A percentile compares a stretch with the other conserved stretches of the same genome.
These are phyloP conservation scores for Jackrogersella minutella DNA, from an alignment of 495 filamentous ascomycete genomes.

Conservation along the genomic window DNA sequence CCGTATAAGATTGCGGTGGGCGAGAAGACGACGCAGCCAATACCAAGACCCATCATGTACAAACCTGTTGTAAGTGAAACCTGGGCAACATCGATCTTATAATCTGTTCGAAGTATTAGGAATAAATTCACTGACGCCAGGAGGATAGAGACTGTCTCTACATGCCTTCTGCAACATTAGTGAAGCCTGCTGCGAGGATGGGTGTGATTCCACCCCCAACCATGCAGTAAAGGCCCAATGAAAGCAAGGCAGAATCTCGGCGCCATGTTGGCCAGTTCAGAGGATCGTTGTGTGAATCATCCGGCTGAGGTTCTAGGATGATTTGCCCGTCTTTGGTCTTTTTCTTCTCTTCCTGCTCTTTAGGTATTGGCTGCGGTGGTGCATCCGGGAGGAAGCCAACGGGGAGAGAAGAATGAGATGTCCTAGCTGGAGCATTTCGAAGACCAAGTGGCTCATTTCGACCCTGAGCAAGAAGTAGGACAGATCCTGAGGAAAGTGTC, in stretches of 20 bases:
- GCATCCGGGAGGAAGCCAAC: slow-evolving; percentile 58
- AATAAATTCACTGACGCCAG: neutral
- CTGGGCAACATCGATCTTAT: slow-evolving; percentile 71
- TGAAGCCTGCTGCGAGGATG: slow-evolving; percentile 89
- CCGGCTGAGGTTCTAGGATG: slow-evolving; percentile 90
- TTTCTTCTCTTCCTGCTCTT: slow-evolving; percentile 66
- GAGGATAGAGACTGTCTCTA: slow-evolving; percentile 36
- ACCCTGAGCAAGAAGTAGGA: slow-evolving; percentile 76
- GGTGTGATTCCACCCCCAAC: slow-evolving; percentile 94
- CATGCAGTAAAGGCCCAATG: slow-evolving; percentile 89
- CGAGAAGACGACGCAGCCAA: slow-evolving; percentile 83
- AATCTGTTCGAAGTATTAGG: slow-evolving; percentile 50
- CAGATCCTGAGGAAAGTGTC: slow-evolving; percentile 67
- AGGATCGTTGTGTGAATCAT: slow-evolving; percentile 89
- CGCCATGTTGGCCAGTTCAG: slow-evolving; percentile 91
- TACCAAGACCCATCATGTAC: slow-evolving; percentile 92
- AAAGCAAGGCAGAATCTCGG: slow-evolving; percentile 81
- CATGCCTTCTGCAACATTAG: slow-evolving; percentile 68
- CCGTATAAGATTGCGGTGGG: slow-evolving; percentile 93
- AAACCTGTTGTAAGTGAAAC: slow-evolving; percentile 92
- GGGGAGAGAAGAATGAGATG: slow-evolving; percentile 78
- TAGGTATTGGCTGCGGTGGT: slow-evolving; percentile 25
- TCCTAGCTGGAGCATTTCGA: slow-evolving; percentile 75
- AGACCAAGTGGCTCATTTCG: slow-evolving; percentile 85
- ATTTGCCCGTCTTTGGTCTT: slow-evolving; percentile 82